Evolutionary conservation across 768 basidiomycete species (phyloP).

Genomic region (Phaeotremella fagi): DNA sequence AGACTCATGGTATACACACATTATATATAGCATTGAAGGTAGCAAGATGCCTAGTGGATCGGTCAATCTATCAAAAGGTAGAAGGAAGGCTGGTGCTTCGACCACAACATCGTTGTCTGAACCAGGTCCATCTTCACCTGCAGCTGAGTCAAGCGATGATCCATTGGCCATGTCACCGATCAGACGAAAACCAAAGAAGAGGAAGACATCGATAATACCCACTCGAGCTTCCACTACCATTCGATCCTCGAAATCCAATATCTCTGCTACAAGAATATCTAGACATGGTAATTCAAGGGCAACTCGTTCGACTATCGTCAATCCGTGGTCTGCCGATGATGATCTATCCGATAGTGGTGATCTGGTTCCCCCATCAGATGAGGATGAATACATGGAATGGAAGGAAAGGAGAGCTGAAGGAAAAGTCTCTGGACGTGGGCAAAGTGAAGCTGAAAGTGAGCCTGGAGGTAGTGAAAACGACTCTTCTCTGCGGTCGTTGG

Average conservation of each 20-base stretch:
- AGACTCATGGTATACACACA: too few species aligned
- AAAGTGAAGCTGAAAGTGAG: neutral
- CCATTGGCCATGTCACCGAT: neutral
- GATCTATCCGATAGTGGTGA: neutral
- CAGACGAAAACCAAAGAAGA: neutral
- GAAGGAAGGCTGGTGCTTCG: too few species aligned
- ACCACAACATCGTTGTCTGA: too few species aligned
- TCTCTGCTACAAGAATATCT: neutral
- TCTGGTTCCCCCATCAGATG: neutral
- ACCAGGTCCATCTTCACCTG: too few species aligned
- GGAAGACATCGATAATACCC: neutral
- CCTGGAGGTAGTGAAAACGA: neutral
- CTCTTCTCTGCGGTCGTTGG: neutral
- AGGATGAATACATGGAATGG: neutral
- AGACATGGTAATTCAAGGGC: neutral
- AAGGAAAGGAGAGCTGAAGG: neutral
- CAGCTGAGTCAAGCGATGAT: neutral
- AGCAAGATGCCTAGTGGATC: neutral
- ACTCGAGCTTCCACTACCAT: neutral
- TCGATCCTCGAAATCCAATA: neutral
- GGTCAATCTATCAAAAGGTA: too few species aligned
- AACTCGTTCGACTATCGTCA: neutral
- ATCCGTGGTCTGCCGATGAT: neutral
- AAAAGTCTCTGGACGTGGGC: neutral
- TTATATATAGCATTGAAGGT: too few species aligned